These are phyloP conservation scores for Crinitomyces ghanaensis DNA, from an alignment of 805 yeast species.

Conservation along the genomic window DNA sequence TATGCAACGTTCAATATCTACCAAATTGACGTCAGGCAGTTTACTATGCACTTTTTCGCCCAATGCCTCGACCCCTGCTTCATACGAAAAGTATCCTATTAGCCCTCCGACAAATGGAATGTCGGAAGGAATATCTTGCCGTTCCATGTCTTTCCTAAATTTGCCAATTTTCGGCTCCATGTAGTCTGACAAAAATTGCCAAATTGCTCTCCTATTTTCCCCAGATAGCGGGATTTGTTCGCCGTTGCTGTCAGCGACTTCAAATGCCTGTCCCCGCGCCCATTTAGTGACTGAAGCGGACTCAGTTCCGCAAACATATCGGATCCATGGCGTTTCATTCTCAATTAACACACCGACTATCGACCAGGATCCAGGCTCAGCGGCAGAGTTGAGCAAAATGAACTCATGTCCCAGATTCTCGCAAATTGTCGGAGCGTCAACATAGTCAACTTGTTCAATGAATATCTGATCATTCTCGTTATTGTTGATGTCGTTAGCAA, in stretches of 20 bases:
- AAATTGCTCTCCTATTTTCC: too few relatives aligned
- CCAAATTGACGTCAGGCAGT: constrained; percentile 57
- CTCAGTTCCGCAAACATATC: too few relatives aligned
- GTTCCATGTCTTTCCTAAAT: constrained; percentile 22
- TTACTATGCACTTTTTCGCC: neutral
- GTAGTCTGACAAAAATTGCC: constrained; percentile 40
- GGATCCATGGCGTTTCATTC: constrained; percentile 6
- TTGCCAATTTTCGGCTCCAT: constrained; percentile 29
- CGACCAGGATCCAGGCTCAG: constrained; percentile 80
- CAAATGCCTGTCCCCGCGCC: too few relatives aligned
- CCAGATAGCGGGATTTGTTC: too few relatives aligned
- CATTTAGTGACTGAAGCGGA: too few relatives aligned
- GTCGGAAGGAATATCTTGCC: constrained; percentile 22
- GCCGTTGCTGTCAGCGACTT: too few relatives aligned
- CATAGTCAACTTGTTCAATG: constrained; percentile 1
- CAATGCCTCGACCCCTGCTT: constrained; percentile 33
- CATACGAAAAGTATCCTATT: constrained; percentile 78
- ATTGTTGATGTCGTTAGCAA: constrained; percentile 8
- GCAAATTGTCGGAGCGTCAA: constrained; percentile 38
- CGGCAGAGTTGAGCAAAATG: constrained; percentile 62
- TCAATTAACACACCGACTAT: constrained; percentile 62
- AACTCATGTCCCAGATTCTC: constrained; percentile 40
- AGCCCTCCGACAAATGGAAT: constrained; percentile 70
- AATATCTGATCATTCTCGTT: neutral
- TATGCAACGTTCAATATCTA: constrained; percentile 56